Percentiles rank a stretch among this genome's conserved stretches.
These are phyloP conservation scores for Phytomonas sp. DNA, from an alignment of 208 protist species.

Conservation along the genomic window DNA sequence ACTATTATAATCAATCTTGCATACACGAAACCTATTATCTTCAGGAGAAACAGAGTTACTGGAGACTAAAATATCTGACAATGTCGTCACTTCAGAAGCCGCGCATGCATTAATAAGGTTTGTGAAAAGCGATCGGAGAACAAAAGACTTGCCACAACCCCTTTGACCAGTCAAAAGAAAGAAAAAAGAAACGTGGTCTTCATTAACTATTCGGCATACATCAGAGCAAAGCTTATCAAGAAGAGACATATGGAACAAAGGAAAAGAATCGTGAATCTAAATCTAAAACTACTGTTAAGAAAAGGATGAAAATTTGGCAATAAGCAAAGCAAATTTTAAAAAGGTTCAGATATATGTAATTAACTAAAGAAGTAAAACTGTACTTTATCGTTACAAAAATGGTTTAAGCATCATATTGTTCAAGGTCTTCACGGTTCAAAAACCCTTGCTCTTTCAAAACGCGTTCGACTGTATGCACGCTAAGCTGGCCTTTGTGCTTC, in stretches of 20 bases:
- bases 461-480: constrained; percentile 36
- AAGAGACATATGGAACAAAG: constrained; percentile 5
- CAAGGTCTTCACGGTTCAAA: constrained; percentile 25
- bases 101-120: not conserved
- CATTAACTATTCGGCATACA: constrained; percentile 2
- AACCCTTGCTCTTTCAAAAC: constrained; percentile 39
- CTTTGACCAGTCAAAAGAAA: constrained; percentile 21
- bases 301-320: not conserved
- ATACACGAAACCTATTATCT: not conserved
- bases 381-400: not conserved
- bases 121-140: constrained; percentile 3
- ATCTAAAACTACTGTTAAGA: not conserved
- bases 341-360: not conserved
- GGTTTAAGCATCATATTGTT: constrained; percentile 1
- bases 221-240: not conserved
- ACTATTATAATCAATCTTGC: not conserved
- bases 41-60: not conserved
- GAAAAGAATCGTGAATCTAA: not conserved
- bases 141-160: constrained; percentile 23
- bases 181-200: constrained; percentile 15
- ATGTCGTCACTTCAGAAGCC: not conserved
- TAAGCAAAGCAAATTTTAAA: not conserved
- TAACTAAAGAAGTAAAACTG: not conserved
- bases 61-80: not conserved
- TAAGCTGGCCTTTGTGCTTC: constrained; percentile 30